Base-by-base conservation (phyloP, 1,139 yeast genomes). In the Debaryomycetaceae sp. region DNA sequence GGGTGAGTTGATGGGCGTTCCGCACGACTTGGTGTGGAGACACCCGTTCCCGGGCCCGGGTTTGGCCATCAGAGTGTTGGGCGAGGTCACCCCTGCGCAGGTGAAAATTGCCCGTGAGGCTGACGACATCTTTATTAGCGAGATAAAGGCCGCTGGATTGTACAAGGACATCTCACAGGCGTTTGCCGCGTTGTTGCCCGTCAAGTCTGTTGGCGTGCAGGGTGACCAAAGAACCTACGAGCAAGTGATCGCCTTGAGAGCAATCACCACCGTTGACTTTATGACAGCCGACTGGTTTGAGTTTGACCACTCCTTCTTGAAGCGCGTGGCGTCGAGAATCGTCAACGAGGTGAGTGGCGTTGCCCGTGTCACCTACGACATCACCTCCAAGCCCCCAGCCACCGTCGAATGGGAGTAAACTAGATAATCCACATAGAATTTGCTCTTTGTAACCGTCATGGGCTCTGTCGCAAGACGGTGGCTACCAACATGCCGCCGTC, bases 11-110 rank as follows among this genome's bases (percentile, higher is more conserved):
- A 69, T 91, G 68, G 96, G 96, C 34, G 93, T 91, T 49, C 94
- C 97, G 28, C 93, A 86, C 54, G 98, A 91, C 49, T 75, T 91
- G 49, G 97, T 91, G 45, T 89, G 98, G 97, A 85, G 99, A 75
- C 99, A 91, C 58, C 99, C 99, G 37, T 91, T 91, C 95, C 99
- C 99, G 52, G 99, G 99, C 56, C 99, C 99, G 58, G 99, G 99
- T 69, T 84, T 91, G 56, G 98, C 97, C 46, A 93, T 91, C 58
- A 82, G 99, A 67, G 94, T 91, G 37, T 71, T 91, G 37, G 99
- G 99, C 48, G 97, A 89, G 66, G 96, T 91, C 43, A 85, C 96
- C 40, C 83, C 78, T 46, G 80, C 72, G 42, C 98, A 91, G 68
- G 91, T 91, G 37, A 88, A 78, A 53, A 91, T 91, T 58, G 98